Evolutionary conservation across 106 monocot genomes (phyloP), one percentile per base, ranked within the genome.

Genomic region (Cymbidium sinense): DNA sequence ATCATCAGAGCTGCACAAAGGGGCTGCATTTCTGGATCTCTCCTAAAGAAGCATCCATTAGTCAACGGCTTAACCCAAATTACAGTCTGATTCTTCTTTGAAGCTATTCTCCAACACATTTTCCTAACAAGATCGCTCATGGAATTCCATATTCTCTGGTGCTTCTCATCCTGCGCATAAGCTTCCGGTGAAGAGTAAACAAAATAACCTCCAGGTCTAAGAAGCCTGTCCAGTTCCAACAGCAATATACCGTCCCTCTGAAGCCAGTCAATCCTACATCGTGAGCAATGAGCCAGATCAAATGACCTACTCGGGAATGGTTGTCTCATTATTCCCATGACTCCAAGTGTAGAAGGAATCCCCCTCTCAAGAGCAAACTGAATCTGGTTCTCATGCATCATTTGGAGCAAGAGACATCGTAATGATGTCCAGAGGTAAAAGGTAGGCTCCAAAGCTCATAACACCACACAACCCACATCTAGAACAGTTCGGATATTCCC

Each of bases 321-420:
- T 37, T 92, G 87, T 70, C 95, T 86, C 80, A 78, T 95, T 25
- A 90, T 95, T 25, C 95, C 95, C 52, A 95, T 27, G 2, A 95
- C 93, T 37, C 92, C 95, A 44, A 95, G 90, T 0, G 85, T 82
- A 2, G 95, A 85, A 2, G 95, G 92, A 30, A 95, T 88, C 36
- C 95, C 95, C 85, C 95, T 90, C 86, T 95, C 95, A 27, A 95
- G 81, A 34, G 95, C 92, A 82, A 95, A 95, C 78, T 95, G 95
- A 29, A 95, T 95, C 83, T 95, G 95, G 88, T 95, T 95, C 79
- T 95, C 82, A 72, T 95, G 95, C 11, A 79, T 95, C 95, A 64
- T 95, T 93, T 17, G 93, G 95, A 4, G 95, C 95, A 13, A 95
- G 80, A n/a, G 95, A 95, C 90, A 95, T 84, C n/a, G 95, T 82